These are phyloP conservation scores for Physaria fendleri DNA, from an alignment of 345 rosid genomes.

Conservation along the genomic window DNA sequence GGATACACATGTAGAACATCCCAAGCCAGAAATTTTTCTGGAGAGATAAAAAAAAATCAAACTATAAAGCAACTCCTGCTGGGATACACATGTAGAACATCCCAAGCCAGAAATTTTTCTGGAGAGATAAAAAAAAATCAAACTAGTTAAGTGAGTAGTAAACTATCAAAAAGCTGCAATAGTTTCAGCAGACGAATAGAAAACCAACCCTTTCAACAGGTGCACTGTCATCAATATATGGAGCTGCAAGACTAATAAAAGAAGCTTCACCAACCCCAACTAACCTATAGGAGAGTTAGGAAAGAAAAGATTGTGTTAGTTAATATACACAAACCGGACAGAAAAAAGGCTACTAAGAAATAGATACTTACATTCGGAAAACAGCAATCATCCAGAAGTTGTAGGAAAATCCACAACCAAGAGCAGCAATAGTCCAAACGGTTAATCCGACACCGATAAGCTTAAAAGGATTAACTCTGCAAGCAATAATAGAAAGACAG, in stretches of 20 bases:
- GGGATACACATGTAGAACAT: slow-evolving; percentile 98
- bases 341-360: background rate
- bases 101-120: slow-evolving; percentile 94
- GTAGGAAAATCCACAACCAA: slow-evolving; percentile 74
- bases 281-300: slow-evolving; percentile 43
- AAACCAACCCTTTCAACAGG: slow-evolving; percentile 60
- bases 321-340: background rate
- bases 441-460: slow-evolving; percentile 86
- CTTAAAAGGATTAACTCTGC: slow-evolving; percentile 82
- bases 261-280: slow-evolving; percentile 99
- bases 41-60: too few species aligned
- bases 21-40: slow-evolving; percentile 96
- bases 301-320: background rate
- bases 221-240: slow-evolving; percentile 93
- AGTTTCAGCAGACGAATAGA: background rate
- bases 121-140: background rate
- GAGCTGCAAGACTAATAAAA: slow-evolving; percentile 97
- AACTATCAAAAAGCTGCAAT: background rate
- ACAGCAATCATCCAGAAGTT: slow-evolving; percentile 77
- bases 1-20: slow-evolving; percentile 94
- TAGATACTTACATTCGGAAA: slow-evolving; percentile 65
- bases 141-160: background rate
- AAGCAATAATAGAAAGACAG: background rate
- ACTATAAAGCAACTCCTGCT: slow-evolving; percentile 72
- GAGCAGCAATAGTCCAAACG: slow-evolving; percentile 81